Conservation (phyloP, 805 yeast species). For the Aciculoconidium aculeatum region DNA sequence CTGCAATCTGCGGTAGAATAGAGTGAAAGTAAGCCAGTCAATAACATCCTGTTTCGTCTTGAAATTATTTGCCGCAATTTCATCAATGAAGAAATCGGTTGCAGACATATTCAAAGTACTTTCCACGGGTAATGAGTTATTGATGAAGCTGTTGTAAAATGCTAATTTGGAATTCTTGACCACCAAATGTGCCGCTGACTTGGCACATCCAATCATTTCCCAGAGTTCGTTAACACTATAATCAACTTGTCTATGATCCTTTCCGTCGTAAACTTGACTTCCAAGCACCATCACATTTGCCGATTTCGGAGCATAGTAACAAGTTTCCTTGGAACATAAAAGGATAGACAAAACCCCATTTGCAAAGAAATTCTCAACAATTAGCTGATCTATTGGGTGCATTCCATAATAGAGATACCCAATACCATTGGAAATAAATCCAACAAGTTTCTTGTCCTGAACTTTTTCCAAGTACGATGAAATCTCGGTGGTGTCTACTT, state of each 20-base stretch:
- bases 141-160: constrained; percentile 67
- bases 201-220: constrained; percentile 53
- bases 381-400: constrained; percentile 45
- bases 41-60: constrained; percentile 75
- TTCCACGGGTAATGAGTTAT: constrained; percentile 78
- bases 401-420: constrained; percentile 59
- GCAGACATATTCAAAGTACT: constrained; percentile 56
- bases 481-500: constrained; percentile 33
- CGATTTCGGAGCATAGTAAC: constrained; percentile 46
- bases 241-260: constrained; percentile 63
- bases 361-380: constrained; percentile 48
- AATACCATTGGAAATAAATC: constrained; percentile 50
- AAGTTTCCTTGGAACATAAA: constrained; percentile 57
- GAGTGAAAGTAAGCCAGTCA: constrained; percentile 84
- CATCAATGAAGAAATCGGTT: constrained; percentile 67
- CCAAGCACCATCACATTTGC: constrained; percentile 58
- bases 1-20: constrained; percentile 73
- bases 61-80: constrained; percentile 62
- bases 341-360: constrained; percentile 49
- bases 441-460: constrained; percentile 40
- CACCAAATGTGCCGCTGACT: constrained; percentile 42
- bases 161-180: constrained; percentile 50
- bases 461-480: constrained; percentile 39
- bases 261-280: constrained; percentile 67
- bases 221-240: constrained; percentile 59